Evolutionary conservation across 1,284 basidiomycete genomes (phyloP), one percentile per base, ranked within the genome.

Genomic region (Agroathelia rolfsii): DNA sequence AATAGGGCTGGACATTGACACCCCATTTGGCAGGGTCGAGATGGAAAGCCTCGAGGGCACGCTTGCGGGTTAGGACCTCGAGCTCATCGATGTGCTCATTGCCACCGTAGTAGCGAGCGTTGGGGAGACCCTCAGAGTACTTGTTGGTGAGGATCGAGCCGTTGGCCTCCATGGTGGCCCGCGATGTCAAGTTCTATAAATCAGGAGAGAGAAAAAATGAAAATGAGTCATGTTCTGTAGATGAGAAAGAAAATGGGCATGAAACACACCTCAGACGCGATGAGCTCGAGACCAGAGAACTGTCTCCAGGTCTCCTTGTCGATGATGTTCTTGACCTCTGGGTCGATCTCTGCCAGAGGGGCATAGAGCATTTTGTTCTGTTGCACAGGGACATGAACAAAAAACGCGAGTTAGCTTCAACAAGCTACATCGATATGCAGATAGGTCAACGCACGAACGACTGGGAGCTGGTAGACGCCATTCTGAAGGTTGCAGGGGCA

Each of bases 1-100:
- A 96, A 69, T 98, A 99, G 12, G 95, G 95, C 66, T 99, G 95
- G 42, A 99, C 95, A 56, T 98, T 98, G 61, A 98, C 93, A 50
- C 95, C 94, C 95, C 95, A 98, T 52, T 78, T 73, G 41, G 74
- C 69, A 34, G 86, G 76, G 64, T 97, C 92, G 44, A 97, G 84
- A 71, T 90, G 80, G 76, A 97, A 99, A 6, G 95, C 93, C 63
- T 86, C 69, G 47, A 99, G 76, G 21, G 95, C 95, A 53, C 95
- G 88, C 64, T 93, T 81, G 59, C 89, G 88, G 69, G 88, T 93
- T 40, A 99, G 80, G 42, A 76, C 63, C 66, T 98, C 95, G 50
- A 99, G 84, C 58, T 94, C 84, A 56, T 98, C 95, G 50, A 97
- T 88, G 69, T 86, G 87, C 60, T 93, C 89, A 63, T 94, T 93